These are phyloP conservation scores for Fusarium transvaalense DNA, from an alignment of 2,329 filamentous ascomycete species.

Conservation along the genomic window DNA sequence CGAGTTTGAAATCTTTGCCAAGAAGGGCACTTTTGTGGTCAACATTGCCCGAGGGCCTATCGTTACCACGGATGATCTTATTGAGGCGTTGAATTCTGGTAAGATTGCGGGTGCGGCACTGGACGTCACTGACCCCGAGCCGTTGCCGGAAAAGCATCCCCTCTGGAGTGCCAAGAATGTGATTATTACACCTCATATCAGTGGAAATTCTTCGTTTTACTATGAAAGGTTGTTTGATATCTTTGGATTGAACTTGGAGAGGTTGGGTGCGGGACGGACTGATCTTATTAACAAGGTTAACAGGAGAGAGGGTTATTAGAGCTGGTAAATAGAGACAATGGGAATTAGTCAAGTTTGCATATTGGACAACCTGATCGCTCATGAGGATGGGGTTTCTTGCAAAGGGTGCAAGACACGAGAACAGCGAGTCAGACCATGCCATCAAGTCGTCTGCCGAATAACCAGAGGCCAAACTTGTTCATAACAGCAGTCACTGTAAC, in stretches of 20 bases:
- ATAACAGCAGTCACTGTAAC: too few species aligned
- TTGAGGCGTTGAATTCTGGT: conserved; percentile 67
- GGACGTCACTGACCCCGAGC: conserved; percentile 85
- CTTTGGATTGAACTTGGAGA: conserved; percentile 57
- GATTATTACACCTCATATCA: conserved; percentile 69
- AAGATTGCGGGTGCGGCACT: conserved; percentile 73
- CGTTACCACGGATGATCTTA: conserved; percentile 66
- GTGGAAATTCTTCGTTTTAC: conserved; percentile 58
- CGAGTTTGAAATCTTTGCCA: conserved; percentile 62
- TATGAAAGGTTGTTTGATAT: conserved; percentile 58
- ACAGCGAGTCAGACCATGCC: too few species aligned
- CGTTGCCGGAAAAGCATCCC: conserved; percentile 74
- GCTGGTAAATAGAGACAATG: too few species aligned
- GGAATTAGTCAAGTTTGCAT: too few species aligned
- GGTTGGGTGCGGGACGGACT: conserved; percentile 53
- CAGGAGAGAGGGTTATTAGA: conserved; percentile 50
- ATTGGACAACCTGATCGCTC: too few species aligned
- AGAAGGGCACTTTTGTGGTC: conserved; percentile 69
- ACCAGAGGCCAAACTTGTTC: too few species aligned
- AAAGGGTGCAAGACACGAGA: too few species aligned
- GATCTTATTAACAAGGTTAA: conserved; percentile 58
- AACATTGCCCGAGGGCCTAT: conserved; percentile 76
- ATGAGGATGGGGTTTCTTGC: too few species aligned
- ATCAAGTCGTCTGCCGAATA: too few species aligned
- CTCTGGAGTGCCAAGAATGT: conserved; percentile 79